phyloP scores from a whole-genome alignment of 768 basidiomycete species.

The Amanita molliuscula region DNA sequence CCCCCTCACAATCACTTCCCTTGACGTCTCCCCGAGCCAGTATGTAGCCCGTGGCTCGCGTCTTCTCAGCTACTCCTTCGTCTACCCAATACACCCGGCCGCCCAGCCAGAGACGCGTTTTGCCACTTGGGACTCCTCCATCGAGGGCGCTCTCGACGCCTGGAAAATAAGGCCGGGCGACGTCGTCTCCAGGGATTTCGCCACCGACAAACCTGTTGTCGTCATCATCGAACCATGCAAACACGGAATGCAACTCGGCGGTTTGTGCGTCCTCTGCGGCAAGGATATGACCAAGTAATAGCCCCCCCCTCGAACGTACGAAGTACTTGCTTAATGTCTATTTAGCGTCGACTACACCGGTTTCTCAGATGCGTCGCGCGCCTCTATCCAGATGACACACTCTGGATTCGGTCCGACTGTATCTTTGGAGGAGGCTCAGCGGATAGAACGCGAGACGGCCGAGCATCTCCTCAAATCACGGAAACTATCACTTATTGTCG shows the following conservation, averaged over 20 bases:
- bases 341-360: constrained; percentile 74
- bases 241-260: constrained; percentile 87
- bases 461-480: constrained; percentile 62
- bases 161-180: constrained; percentile 69
- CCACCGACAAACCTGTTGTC: constrained; percentile 51
- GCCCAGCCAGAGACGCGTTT: constrained; percentile 58
- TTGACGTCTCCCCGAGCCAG: constrained; percentile 38
- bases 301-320: constrained; percentile 8
- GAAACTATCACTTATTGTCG: constrained; percentile 91
- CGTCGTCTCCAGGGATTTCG: constrained; percentile 45
- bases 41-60: constrained; percentile 61
- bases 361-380: constrained; percentile 77
- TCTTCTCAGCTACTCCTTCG: constrained; percentile 79
- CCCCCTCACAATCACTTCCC: constrained; percentile 72
- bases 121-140: constrained; percentile 83
- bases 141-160: constrained; percentile 65
- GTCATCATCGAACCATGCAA: constrained; percentile 86
- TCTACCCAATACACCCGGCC: constrained; percentile 36
- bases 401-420: constrained; percentile 87
- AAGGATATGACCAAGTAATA: constrained; percentile 85
- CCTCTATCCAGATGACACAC: constrained; percentile 91
- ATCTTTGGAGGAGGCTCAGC: constrained; percentile 84
- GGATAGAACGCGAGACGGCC: constrained; percentile 78
- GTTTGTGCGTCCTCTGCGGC: constrained; percentile 89
- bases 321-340: constrained; percentile 1